Conservation (phyloP, 164 flowering plant species). For the Saururus chinensis region DNA sequence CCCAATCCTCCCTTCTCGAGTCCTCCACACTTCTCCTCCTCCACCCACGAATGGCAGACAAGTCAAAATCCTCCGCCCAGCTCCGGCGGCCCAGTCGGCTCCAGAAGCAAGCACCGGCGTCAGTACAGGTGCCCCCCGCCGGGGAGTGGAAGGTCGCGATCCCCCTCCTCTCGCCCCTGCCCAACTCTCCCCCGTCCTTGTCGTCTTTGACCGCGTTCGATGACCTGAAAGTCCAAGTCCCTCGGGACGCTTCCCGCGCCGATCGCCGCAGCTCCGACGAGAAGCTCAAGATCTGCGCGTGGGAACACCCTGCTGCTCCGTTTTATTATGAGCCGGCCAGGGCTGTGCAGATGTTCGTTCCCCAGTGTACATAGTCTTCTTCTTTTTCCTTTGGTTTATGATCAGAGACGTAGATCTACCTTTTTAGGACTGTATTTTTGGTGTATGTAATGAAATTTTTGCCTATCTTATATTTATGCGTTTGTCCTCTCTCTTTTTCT, state of each 20-base stretch:
- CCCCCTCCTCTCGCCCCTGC: constrained; percentile 73
- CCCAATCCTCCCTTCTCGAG: not conserved
- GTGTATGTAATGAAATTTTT: too few relatives aligned
- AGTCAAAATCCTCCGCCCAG: constrained; percentile 3
- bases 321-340: constrained; percentile 37
- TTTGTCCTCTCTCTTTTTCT: too few relatives aligned
- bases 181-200: constrained; percentile 30
- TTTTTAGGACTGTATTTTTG: too few relatives aligned
- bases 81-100: constrained; percentile 27
- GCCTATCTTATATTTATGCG: too few relatives aligned
- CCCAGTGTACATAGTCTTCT: constrained; percentile 15
- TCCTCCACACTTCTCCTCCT: not conserved
- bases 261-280: constrained; percentile 9
- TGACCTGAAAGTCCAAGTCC: constrained; percentile 12
- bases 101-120: constrained; percentile 65
- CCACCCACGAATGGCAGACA: constrained; percentile 22
- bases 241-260: constrained; percentile 1
- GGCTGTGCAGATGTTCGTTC: constrained; percentile 20
- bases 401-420: too few relatives aligned
- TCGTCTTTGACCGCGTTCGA: not conserved
- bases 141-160: constrained; percentile 72
- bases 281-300: constrained; percentile 32
- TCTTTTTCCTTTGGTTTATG: not conserved
- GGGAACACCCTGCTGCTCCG: constrained; percentile 84
- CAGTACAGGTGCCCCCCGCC: constrained; percentile 44